phyloP scores from a whole-genome alignment of 2,329 filamentous ascomycete genomes.

The Eutypa lata region DNA sequence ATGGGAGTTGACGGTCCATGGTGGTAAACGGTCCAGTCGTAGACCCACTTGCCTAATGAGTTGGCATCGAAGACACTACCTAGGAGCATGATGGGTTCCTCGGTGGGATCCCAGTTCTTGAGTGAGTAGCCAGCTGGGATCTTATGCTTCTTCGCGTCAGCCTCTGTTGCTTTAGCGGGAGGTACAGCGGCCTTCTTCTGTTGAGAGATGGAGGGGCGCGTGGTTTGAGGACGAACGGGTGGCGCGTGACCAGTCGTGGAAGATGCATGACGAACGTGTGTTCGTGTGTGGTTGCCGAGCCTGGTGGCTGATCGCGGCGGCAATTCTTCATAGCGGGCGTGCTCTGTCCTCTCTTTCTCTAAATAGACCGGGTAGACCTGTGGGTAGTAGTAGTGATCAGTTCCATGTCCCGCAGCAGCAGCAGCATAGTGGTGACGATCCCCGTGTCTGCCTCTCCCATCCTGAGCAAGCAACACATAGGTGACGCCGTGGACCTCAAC shows the following conservation, averaged over 20 bases:
- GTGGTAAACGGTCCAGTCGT: constrained; percentile 96
- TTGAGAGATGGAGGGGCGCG: constrained; percentile 42
- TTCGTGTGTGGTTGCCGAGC: constrained; percentile 29
- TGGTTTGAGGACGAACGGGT: constrained; percentile 52
- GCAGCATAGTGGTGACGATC: constrained; percentile 36
- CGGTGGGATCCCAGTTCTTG: constrained; percentile 97
- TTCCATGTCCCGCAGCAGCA: constrained; percentile 51
- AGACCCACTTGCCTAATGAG: constrained; percentile 98
- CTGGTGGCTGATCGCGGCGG: constrained; percentile 37
- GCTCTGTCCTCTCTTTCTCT: constrained; percentile 38
- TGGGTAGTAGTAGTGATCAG: constrained; percentile 56
- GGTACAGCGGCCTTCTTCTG: constrained; percentile 35
- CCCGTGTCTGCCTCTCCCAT: constrained; percentile 35
- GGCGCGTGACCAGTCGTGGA: constrained; percentile 33
- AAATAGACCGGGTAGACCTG: constrained; percentile 41
- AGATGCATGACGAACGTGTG: constrained; percentile 45
- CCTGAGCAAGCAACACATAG: constrained; percentile 50
- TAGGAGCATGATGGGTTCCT: constrained; percentile 89
- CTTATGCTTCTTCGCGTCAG: constrained; percentile 60
- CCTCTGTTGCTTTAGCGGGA: constrained; percentile 50
- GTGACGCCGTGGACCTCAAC: constrained; percentile 52
- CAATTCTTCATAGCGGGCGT: constrained; percentile 39
- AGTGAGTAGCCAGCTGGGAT: constrained; percentile 90
- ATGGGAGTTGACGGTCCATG: constrained; percentile 80
- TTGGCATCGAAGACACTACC: constrained; percentile 97